phyloP scores from a whole-genome alignment of 2,329 filamentous ascomycete species.

The Apiospora aurea region DNA sequence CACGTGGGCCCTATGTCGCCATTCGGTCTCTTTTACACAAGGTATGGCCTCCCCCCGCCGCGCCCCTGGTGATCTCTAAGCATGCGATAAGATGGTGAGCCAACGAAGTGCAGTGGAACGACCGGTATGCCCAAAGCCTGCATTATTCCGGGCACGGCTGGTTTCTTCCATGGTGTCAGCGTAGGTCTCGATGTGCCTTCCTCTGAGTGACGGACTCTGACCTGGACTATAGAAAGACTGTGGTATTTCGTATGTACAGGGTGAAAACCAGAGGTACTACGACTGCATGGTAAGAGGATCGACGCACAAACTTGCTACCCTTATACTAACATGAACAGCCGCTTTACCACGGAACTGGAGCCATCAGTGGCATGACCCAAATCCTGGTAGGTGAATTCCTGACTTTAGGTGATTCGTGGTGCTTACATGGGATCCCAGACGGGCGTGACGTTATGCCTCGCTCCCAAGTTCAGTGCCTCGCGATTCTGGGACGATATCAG shows the following conservation, averaged over 20 bases:
- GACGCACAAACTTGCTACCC: slow-evolving; percentile 20
- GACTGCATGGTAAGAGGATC: slow-evolving; percentile 66
- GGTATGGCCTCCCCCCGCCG: slow-evolving; percentile 19
- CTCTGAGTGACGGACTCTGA: background rate
- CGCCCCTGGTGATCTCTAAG: background rate
- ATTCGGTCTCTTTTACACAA: slow-evolving; percentile 74
- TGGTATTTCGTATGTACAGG: slow-evolving; percentile 40
- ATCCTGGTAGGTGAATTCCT: slow-evolving; percentile 55
- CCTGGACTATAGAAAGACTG: slow-evolving; percentile 32
- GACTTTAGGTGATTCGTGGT: slow-evolving; percentile 37
- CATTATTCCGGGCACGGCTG: slow-evolving; percentile 59
- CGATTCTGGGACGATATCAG: slow-evolving; percentile 77
- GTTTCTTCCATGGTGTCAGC: slow-evolving; percentile 44
- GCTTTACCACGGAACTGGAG: slow-evolving; percentile 78
- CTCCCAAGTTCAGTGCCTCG: slow-evolving; percentile 71
- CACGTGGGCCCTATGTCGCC: slow-evolving; percentile 60
- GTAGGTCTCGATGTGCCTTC: background rate
- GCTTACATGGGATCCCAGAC: slow-evolving; percentile 34
- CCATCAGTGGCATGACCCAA: slow-evolving; percentile 62
- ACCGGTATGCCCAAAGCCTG: slow-evolving; percentile 79
- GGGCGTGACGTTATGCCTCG: slow-evolving; percentile 65
- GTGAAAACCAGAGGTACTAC: slow-evolving; percentile 69
- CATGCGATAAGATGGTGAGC: background rate
- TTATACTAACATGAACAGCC: slow-evolving; percentile 41
- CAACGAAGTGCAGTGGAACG: slow-evolving; percentile 61